Conservation (phyloP, 768 basidiomycete genomes). For the Tulasnella sp. region DNA sequence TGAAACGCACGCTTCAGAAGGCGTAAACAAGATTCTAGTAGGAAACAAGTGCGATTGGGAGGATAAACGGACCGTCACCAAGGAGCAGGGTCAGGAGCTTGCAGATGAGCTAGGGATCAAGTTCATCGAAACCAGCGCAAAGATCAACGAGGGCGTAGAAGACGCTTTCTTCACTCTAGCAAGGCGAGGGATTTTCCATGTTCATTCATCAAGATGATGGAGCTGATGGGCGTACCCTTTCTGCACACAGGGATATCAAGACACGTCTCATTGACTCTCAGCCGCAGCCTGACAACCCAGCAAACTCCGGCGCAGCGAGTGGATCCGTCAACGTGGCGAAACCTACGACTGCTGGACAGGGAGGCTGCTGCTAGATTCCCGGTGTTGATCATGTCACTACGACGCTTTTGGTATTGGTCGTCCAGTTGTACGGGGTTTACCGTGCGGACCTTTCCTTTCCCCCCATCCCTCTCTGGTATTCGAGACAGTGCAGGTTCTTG, state of each 20-base stretch:
- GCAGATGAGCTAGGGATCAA: conserved; percentile 88
- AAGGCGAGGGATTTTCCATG: conserved; percentile 54
- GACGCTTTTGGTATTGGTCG: neutral
- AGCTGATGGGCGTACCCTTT: neutral
- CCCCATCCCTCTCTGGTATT: neutral
- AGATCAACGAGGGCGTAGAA: conserved; percentile 95
- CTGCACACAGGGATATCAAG: conserved; percentile 80
- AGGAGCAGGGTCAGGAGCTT: conserved; percentile 78
- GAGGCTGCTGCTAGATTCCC: neutral
- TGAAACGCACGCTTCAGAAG: conserved; percentile 94
- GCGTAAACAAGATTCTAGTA: too few relatives aligned
- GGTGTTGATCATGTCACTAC: neutral
- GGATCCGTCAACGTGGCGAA: conserved; percentile 25
- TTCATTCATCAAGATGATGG: neutral
- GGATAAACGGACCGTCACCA: too few relatives aligned
- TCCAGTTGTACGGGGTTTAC: neutral
- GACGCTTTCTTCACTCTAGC: conserved; percentile 98
- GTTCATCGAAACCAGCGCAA: conserved; percentile 99
- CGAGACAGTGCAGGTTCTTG: neutral
- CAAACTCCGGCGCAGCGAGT: conserved; percentile 1
- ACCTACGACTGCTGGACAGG: conserved; percentile 1
- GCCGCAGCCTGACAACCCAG: conserved; percentile 44
- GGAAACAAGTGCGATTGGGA: too few relatives aligned
- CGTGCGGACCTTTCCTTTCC: neutral
- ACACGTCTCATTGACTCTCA: conserved; percentile 93